A percentile compares a stretch with the other conserved stretches of the same genome.
These are phyloP conservation scores for Pseudomonodictys pantanalensis DNA, from an alignment of 495 filamentous ascomycete species.

Conservation along the genomic window DNA sequence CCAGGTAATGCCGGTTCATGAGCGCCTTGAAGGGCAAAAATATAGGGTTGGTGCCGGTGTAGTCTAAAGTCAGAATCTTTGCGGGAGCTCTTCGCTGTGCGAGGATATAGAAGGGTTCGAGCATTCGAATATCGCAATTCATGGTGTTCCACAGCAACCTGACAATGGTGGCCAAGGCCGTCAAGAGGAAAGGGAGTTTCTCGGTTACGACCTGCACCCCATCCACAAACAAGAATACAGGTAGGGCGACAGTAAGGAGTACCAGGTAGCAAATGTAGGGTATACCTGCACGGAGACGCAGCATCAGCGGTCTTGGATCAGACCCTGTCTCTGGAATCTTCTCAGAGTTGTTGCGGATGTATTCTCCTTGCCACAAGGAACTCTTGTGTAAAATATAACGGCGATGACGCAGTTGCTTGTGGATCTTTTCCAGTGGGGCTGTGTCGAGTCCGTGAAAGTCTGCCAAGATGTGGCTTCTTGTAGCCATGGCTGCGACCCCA, in stretches of 20 bases:
- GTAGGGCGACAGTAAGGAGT: slow-evolving; percentile 50
- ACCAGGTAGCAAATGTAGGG: slow-evolving; percentile 58
- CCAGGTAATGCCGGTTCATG: slow-evolving; percentile 61
- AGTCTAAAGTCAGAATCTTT: slow-evolving; percentile 65
- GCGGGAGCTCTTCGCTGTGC: slow-evolving; percentile 60
- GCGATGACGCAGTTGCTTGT: slow-evolving; percentile 58
- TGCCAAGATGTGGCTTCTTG: slow-evolving; percentile 65
- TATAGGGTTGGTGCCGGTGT: slow-evolving; percentile 66
- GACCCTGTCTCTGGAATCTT: slow-evolving; percentile 44
- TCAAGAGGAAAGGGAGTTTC: slow-evolving; percentile 62
- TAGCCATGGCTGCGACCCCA: slow-evolving; percentile 71
- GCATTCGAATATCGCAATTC: slow-evolving; percentile 69
- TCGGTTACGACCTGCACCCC: slow-evolving; percentile 53
- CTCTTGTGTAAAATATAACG: slow-evolving; percentile 69
- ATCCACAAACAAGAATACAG: slow-evolving; percentile 55
- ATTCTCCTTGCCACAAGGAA: slow-evolving; percentile 57
- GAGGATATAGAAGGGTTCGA: slow-evolving; percentile 72
- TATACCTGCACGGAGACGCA: slow-evolving; percentile 57
- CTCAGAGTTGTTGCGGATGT: slow-evolving; percentile 40
- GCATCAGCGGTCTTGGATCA: slow-evolving; percentile 55
- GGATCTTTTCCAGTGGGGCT: slow-evolving; percentile 61
- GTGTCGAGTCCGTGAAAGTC: slow-evolving; percentile 72
- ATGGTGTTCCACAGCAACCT: slow-evolving; percentile 67
- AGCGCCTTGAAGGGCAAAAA: slow-evolving; percentile 58
- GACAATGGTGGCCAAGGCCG: slow-evolving; percentile 59